These are phyloP conservation scores for Termitomyces sp. DNA, from an alignment of 768 basidiomycete genomes.

Conservation along the genomic window DNA sequence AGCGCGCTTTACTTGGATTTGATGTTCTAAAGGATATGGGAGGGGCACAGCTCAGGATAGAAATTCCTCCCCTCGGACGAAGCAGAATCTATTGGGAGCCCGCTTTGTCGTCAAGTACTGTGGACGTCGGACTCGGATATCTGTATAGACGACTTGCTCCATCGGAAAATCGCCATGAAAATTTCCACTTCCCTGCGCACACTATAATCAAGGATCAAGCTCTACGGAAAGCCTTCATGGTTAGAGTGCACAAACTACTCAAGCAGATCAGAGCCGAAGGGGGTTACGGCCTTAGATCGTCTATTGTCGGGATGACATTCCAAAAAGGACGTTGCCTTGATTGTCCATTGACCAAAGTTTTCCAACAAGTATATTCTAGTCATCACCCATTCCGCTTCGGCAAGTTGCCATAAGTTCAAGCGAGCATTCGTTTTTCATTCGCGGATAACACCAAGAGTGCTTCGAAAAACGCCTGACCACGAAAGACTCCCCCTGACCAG, in stretches of 20 bases:
- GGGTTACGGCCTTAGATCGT: background rate
- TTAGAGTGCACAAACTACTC: background rate
- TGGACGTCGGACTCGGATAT: background rate
- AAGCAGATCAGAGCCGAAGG: background rate
- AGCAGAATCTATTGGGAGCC: constrained; percentile 2
- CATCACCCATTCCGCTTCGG: background rate
- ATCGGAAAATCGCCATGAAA: background rate
- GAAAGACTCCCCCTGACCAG: background rate
- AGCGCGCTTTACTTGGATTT: constrained; percentile 5
- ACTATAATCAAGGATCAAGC: background rate
- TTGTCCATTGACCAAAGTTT: background rate
- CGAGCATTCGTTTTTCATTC: background rate
- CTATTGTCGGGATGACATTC: background rate
- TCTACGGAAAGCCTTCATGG: background rate
- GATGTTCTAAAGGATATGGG: constrained; percentile 5
- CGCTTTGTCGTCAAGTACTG: background rate
- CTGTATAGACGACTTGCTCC: background rate
- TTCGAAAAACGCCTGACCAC: background rate
- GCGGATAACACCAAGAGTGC: background rate
- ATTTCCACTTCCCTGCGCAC: background rate
- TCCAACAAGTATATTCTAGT: background rate
- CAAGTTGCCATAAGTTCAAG: background rate
- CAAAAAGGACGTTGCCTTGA: background rate
- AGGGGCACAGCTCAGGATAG: constrained; percentile 4
- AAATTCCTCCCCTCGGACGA: constrained; percentile 10